Evolutionary conservation across 495 filamentous ascomycete genomes (phyloP).

Genomic region (Podospora appendiculata): DNA sequence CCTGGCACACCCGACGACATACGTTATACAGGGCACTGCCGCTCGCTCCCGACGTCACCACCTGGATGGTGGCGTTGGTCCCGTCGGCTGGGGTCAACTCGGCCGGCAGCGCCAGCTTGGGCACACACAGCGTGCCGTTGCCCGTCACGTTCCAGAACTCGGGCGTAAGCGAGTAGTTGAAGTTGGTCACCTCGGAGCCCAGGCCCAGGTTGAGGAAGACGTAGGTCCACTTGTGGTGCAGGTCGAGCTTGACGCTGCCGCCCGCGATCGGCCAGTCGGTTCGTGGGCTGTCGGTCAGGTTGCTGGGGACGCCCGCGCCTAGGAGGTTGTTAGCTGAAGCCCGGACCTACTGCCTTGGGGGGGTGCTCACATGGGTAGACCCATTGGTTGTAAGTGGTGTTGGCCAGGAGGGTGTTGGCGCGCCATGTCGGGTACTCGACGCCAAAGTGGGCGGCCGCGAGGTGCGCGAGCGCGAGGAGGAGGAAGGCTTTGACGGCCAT

Average conservation of each 20-base stretch:
- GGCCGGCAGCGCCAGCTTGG: slow-evolving; percentile 35
- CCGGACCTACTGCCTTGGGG: neutral
- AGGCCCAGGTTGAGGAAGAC: slow-evolving; percentile 58
- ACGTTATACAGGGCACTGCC: slow-evolving; percentile 56
- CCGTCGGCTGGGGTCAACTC: slow-evolving; percentile 41
- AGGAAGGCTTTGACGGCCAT: slow-evolving; percentile 26
- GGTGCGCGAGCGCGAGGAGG: slow-evolving; percentile 22
- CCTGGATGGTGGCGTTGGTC: slow-evolving; percentile 43
- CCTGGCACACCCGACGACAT: slow-evolving; percentile 15
- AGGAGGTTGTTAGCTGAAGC: slow-evolving; percentile 1
- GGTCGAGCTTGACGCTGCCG: slow-evolving; percentile 44
- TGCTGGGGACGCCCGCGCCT: slow-evolving; percentile 50
- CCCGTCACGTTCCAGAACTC: slow-evolving; percentile 51
- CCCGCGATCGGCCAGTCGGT: slow-evolving; percentile 54
- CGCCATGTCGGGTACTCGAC: slow-evolving; percentile 53
- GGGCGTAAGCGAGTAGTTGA: slow-evolving; percentile 51
- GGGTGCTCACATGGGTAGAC: slow-evolving; percentile 45
- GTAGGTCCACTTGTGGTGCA: slow-evolving; percentile 49
- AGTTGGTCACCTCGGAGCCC: slow-evolving; percentile 43
- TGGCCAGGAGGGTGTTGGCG: slow-evolving; percentile 35
- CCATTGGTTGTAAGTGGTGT: slow-evolving; percentile 42
- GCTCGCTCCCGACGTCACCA: slow-evolving; percentile 42
- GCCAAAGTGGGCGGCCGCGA: slow-evolving; percentile 49
- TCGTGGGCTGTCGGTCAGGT: slow-evolving; percentile 37
- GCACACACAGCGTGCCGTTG: slow-evolving; percentile 52